Evolutionary conservation across 164 flowering plant species (phyloP), one percentile per base, ranked within the genome.

Genomic region (Vitis rotundifolia): DNA sequence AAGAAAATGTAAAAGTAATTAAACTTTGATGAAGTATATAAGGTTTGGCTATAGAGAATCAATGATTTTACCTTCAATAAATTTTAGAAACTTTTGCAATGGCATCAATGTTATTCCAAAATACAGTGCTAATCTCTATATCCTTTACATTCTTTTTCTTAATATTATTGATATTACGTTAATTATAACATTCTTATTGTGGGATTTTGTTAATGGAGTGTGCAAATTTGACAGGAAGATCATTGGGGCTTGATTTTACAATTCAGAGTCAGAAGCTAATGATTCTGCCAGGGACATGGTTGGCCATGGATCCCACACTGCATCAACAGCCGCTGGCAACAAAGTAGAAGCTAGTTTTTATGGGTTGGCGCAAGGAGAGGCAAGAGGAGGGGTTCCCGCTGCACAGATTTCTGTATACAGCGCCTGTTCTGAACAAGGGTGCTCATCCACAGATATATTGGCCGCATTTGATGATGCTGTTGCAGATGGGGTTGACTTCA

Each of bases 261-360:
- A 6, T 2, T 51, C 18, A 1, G 22, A 19, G 22, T 16, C 48
- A 0, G 7, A 15, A 50, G 5, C 53, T 13, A 7, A 31, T 31
- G 16, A 31, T 7, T 52, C 74, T 1, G 76, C 82, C 8, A 67
- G 74, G 59, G 85, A 82, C 44, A 9, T 5, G 1, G 7, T 8
- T 0, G 82, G 85, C 2, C 85, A 82, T 56, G 85, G 84, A 13
- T 49, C 71, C 9, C 84, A 81, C 63, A 74, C 82, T 1, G 78
- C 84, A 1, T 81, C 84, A 5, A 81, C 68, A n/a, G 84, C 79
- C 3, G 82, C 82, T 0, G 84, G 82, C 2, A 74, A 69, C 58
- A 2, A 3, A 3, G 80, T 78, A 5, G 47, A 14, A 2, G 63
- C 44, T 49, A 73, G 76, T n/a, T 74, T 76, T 12, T 70, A 60